phyloP scores from a whole-genome alignment of 2,329 filamentous ascomycete genomes.

The Fusarium xylarioides region DNA sequence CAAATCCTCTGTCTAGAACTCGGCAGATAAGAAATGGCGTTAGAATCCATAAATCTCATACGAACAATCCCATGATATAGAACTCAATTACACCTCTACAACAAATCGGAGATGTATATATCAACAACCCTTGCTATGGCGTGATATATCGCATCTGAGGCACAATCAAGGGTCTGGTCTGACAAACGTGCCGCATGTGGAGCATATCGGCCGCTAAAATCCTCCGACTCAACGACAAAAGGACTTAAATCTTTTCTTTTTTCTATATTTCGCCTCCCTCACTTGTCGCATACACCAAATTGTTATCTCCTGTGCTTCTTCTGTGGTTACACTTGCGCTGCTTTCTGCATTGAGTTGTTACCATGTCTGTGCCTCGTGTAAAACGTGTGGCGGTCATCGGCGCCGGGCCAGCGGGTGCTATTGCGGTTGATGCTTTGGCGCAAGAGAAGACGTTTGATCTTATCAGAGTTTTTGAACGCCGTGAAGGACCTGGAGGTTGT shows the following conservation, averaged over 20 bases:
- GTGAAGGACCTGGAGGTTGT: slow-evolving; percentile 67
- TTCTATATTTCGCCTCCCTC: not conserved
- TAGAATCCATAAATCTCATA: not conserved
- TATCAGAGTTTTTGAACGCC: slow-evolving; percentile 70
- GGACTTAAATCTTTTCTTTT: not conserved
- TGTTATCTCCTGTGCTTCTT: not conserved
- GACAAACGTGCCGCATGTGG: slow-evolving; percentile 6
- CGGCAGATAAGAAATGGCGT: not conserved
- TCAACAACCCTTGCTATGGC: slow-evolving; percentile 21
- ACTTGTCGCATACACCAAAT: not conserved
- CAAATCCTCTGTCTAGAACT: not conserved
- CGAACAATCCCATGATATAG: not conserved
- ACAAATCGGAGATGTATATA: not conserved
- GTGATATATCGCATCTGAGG: slow-evolving; percentile 30
- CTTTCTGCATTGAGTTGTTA: not conserved
- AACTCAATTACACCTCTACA: not conserved
- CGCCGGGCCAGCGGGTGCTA: slow-evolving; percentile 67
- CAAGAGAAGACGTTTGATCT: slow-evolving; percentile 67
- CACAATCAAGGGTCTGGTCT: slow-evolving; percentile 25
- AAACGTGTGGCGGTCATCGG: slow-evolving; percentile 67
- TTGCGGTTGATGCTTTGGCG: slow-evolving; percentile 67
- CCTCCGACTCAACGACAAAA: not conserved
- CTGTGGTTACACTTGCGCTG: not conserved
- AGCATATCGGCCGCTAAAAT: slow-evolving; percentile 28
- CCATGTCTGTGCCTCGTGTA: slow-evolving; percentile 17